phyloP scores from a whole-genome alignment of 768 basidiomycete species.

The Lentinula aciculospora region DNA sequence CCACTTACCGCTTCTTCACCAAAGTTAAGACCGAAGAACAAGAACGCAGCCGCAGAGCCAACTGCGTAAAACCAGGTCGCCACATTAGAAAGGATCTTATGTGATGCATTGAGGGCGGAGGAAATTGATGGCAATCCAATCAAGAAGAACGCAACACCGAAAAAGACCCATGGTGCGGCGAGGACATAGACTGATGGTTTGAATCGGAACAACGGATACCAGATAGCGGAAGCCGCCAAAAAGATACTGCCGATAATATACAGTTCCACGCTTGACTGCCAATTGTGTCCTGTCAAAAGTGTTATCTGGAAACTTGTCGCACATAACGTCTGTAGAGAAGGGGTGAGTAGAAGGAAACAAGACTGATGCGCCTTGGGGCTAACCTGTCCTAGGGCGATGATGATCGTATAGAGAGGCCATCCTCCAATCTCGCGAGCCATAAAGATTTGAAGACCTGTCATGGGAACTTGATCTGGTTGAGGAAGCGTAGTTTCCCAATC shows the following conservation, averaged over 20 bases:
- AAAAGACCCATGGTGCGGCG: conserved; percentile 88
- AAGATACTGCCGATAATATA: conserved; percentile 92
- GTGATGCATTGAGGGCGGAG: conserved; percentile 50
- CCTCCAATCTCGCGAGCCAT: conserved; percentile 75
- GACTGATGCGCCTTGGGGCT: conserved; percentile 13
- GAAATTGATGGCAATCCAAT: conserved; percentile 83
- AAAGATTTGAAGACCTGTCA: conserved; percentile 82
- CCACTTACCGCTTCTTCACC: conserved; percentile 90
- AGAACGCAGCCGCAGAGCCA: conserved; percentile 89
- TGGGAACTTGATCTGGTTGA: conserved; percentile 61
- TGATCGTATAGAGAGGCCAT: conserved; percentile 90
- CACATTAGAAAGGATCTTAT: conserved; percentile 60
- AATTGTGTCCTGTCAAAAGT: conserved; percentile 86
- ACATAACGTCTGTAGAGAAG: conserved; percentile 58
- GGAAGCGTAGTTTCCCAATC: conserved; percentile 39
- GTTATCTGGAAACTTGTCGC: conserved; percentile 96
- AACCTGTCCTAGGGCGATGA: conserved; percentile 82
- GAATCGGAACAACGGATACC: conserved; percentile 87
- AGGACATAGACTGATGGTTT: conserved; percentile 88
- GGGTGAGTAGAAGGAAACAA: not conserved
- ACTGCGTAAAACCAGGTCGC: conserved; percentile 92
- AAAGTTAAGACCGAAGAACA: conserved; percentile 94
- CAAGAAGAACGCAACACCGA: conserved; percentile 84
- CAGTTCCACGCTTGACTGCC: conserved; percentile 72
- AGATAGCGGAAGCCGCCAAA: conserved; percentile 77